phyloP scores from a whole-genome alignment of 2,329 filamentous ascomycete species.

The Botrytis tulipae region DNA sequence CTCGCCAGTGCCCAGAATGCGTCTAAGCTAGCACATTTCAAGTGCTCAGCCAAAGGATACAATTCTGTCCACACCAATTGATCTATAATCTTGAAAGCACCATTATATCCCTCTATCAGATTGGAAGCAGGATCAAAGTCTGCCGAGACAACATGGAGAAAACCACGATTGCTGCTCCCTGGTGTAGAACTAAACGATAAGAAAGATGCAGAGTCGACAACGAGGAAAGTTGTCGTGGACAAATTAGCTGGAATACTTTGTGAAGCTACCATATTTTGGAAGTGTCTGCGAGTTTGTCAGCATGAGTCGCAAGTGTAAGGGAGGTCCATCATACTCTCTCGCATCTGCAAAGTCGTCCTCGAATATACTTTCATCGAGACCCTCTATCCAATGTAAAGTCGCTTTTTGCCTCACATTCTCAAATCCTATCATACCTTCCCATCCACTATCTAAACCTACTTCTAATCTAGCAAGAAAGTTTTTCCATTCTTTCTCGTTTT shows the following conservation, averaged over 20 bases:
- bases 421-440: background rate
- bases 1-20: background rate
- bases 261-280: background rate
- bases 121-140: background rate
- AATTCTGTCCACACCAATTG: background rate
- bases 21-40: background rate
- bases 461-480: background rate
- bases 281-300: background rate
- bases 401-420: background rate
- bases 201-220: background rate
- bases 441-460: background rate
- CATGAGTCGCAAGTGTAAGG: background rate
- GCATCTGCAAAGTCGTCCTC: background rate
- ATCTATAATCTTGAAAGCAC: background rate
- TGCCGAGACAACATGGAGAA: background rate
- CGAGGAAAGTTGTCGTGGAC: background rate
- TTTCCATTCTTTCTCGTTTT: background rate
- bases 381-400: background rate
- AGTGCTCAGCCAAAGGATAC: background rate
- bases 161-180: background rate
- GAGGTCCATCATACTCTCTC: background rate
- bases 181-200: background rate
- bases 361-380: background rate
- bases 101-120: background rate
- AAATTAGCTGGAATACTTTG: background rate